These are phyloP conservation scores for Baorangia bicolor DNA, from an alignment of 768 basidiomycete species.

Conservation along the genomic window DNA sequence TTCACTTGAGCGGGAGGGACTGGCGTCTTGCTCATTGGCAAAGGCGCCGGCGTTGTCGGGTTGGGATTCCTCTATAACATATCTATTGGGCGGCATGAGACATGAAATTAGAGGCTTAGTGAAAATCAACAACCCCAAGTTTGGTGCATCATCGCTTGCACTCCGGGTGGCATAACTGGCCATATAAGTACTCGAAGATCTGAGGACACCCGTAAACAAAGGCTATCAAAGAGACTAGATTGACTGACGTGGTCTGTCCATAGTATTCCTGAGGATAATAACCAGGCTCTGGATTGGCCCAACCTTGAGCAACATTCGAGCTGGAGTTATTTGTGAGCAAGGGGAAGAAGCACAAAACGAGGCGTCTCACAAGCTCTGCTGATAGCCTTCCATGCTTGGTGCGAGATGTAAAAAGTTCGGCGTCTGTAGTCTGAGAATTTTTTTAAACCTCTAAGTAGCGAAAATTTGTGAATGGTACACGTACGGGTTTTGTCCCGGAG, in stretches of 20 bases:
- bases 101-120: background rate
- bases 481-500: slow-evolving; percentile 8
- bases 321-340: slow-evolving; percentile 11
- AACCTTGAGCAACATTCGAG: background rate
- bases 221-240: background rate
- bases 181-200: slow-evolving; percentile 3
- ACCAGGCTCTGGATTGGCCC: background rate
- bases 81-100: slow-evolving; percentile 19
- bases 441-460: background rate
- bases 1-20: slow-evolving; percentile 1
- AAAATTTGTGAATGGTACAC: slow-evolving; percentile 1
- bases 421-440: slow-evolving; percentile 6
- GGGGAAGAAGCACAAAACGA: background rate
- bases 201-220: slow-evolving; percentile 2
- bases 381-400: slow-evolving; percentile 3
- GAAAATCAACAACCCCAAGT: slow-evolving; percentile 17
- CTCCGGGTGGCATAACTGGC: background rate
- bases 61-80: background rate
- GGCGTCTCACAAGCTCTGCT: slow-evolving; percentile 16
- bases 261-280: slow-evolving; percentile 10
- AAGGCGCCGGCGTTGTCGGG: background rate
- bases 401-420: background rate
- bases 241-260: slow-evolving; percentile 13
- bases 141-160: background rate
- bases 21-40: slow-evolving; percentile 1